Base-by-base conservation (phyloP, 1,139 yeast genomes). In the Kodamaea anthophila region DNA sequence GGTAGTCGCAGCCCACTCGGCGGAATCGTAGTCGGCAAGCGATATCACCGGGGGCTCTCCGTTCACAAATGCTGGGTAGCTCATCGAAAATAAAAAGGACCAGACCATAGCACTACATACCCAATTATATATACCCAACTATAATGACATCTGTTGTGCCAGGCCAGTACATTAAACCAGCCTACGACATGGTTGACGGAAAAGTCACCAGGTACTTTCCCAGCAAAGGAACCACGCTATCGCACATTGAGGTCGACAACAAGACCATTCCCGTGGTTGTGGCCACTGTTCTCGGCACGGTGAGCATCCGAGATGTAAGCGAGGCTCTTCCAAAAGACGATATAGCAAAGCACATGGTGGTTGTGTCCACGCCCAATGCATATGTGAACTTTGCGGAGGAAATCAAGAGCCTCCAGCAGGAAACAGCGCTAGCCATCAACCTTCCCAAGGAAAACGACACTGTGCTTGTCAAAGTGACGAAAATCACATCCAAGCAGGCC, bases 401-500 rank as follows among this genome's bases (percentile, higher is more conserved):
- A 16, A 34, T 45, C 32, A 25, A 31, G 27, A 41, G 39, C 14
- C 34, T 39, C 13, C 33, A 34, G 18, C 49, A 44, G 14, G 33
- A 47, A 7, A 39, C 40, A 11, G 31, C 38, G 9, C 44, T 49
- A 9, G 49, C 77, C 12, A 75, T 70, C 31, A 70, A 69, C 35
- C 62, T 91, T 33, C 97, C 98, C 4, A 74, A 76, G 39, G 96
- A 86, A 40, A 83, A 85, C 24, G 96, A 88, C 51, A 55, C 80
- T 9, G 96, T 93, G 3, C 60, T 91, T 14, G 87, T 86, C 1
- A 67, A 77, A 32, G 83, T 91, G 15, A 77, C 81, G 11, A 71
- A 79, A 42, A 69, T 91, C 27, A 67, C 72, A 11, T 59, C 69
- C 14, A 74, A 72, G 38, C 93, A 88, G 53, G 94, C 93, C 3